Base-by-base conservation (phyloP, 495 filamentous ascomycete genomes). In the Acidomyces sp. region DNA sequence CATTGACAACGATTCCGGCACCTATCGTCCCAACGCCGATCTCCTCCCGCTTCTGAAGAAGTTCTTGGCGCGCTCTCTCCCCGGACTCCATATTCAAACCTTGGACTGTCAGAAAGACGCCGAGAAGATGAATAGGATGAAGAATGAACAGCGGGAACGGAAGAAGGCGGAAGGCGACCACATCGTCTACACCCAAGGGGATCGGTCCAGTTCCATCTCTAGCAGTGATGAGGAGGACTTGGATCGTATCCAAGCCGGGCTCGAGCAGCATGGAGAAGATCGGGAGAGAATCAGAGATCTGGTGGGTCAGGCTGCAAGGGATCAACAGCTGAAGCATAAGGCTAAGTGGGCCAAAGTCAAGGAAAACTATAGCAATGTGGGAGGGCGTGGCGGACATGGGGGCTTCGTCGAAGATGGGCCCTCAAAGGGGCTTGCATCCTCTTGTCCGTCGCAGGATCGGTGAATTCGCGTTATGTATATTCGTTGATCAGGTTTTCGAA, bases 1-100 rank as follows among this genome's bases (percentile, higher is more conserved):
- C 37, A 94, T 96, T 50, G 88, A 96, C 63, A 96, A 96, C 45
- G 87, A 93, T 58, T 81, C 74, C 51, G 88, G 88, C 11, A 96
- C 88, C 0, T 96, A 96, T 56, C 74, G 88, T 0, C 88, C 88
- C 0, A 84, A 85, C 47, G 74, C 77, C 19, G 68, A 75, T 5
- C 63, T 79, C 4, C 70, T 96, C 6, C 80, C 81, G 0, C 52
- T 77, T 0, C 63, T 96, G 6, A 70, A 74, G 22, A 49, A 62
- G 12, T 90, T 88, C 53, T 53, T 96, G 18, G 62, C 74, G 9
- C 55, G 48, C 11, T 82, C 81, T 42, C 74, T 96, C 22, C 78
- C 77, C 0, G 87, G 85, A 1, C 58, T 96, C 10, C 70, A 74
- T 13, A 57, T 96, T 23, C 62, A 71, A 0, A 75, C 75, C 0